These are phyloP conservation scores for Candida gorgasii DNA, from an alignment of 805 yeast species.

Conservation along the genomic window DNA sequence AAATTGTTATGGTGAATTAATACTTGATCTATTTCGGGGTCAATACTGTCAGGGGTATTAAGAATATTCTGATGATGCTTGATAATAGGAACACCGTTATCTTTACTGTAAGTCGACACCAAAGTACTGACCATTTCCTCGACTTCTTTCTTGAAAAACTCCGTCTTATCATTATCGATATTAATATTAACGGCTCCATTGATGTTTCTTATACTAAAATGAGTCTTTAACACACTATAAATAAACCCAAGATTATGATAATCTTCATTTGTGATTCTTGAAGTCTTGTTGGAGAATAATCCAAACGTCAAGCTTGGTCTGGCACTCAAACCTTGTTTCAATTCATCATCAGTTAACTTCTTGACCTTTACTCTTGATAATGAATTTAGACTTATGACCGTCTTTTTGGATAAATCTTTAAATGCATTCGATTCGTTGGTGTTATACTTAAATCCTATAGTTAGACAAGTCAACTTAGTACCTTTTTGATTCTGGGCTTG, in stretches of 20 bases:
- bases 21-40: slow-evolving; percentile 25
- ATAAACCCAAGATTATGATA: slow-evolving; percentile 33
- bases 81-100: slow-evolving; percentile 19
- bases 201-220: slow-evolving; percentile 32
- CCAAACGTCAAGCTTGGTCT: slow-evolving; percentile 22
- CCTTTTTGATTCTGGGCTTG: neutral
- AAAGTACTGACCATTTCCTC: slow-evolving; percentile 26
- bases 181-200: slow-evolving; percentile 26
- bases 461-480: slow-evolving; percentile 29
- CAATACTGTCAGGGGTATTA: slow-evolving; percentile 4
- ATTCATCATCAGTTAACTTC: slow-evolving; percentile 18
- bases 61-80: slow-evolving; percentile 21
- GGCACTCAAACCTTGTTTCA: slow-evolving; percentile 35
- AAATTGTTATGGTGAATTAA: slow-evolving; percentile 35
- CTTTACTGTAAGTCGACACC: slow-evolving; percentile 23
- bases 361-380: slow-evolving; percentile 24
- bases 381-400: slow-evolving; percentile 30
- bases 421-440: slow-evolving; percentile 37
- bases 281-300: slow-evolving; percentile 15
- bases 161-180: slow-evolving; percentile 11
- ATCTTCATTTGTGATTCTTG: slow-evolving; percentile 25
- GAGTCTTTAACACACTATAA: slow-evolving; percentile 30
- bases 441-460: slow-evolving; percentile 36
- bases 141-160: slow-evolving; percentile 28
- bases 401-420: slow-evolving; percentile 21